These are phyloP conservation scores for Parasarocladium wereldwijsianum DNA, from an alignment of 2,329 filamentous ascomycete species.

Conservation along the genomic window DNA sequence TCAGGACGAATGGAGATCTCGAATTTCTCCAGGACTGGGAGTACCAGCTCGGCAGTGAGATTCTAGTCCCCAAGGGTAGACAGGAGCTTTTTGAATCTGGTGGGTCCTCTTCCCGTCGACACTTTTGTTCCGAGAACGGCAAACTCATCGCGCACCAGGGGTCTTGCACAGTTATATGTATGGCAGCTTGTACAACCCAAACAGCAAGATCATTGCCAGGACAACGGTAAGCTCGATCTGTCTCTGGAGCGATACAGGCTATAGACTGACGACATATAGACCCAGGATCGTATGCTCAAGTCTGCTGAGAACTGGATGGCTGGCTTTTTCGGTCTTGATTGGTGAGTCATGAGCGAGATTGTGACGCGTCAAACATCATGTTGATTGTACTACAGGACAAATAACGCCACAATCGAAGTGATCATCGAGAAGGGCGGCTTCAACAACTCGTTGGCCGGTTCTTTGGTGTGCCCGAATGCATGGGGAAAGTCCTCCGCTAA, in stretches of 20 bases:
- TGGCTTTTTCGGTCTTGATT: constrained; percentile 64
- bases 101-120: constrained; percentile 7
- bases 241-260: constrained; percentile 3
- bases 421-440: constrained; percentile 49
- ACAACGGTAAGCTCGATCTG: constrained; percentile 35
- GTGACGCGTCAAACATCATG: neutral
- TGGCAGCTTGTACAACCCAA: constrained; percentile 53
- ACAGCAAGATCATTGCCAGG: constrained; percentile 57
- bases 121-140: neutral
- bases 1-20: constrained; percentile 43
- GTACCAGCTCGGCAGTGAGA: constrained; percentile 55
- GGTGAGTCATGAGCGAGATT: constrained; percentile 20
- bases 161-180: constrained; percentile 62
- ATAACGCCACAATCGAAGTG: constrained; percentile 57
- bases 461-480: constrained; percentile 50
- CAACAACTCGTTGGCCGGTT: constrained; percentile 60
- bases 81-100: constrained; percentile 58
- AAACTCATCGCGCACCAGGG: constrained; percentile 21
- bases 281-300: constrained; percentile 64
- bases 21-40: constrained; percentile 54
- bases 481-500: constrained; percentile 33
- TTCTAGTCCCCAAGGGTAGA: constrained; percentile 57
- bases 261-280: constrained; percentile 24
- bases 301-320: constrained; percentile 66
- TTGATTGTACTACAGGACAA: constrained; percentile 31